These are phyloP conservation scores for Coniosporium tulheliwenetii DNA, from an alignment of 2,329 filamentous ascomycete species.

Conservation along the genomic window DNA sequence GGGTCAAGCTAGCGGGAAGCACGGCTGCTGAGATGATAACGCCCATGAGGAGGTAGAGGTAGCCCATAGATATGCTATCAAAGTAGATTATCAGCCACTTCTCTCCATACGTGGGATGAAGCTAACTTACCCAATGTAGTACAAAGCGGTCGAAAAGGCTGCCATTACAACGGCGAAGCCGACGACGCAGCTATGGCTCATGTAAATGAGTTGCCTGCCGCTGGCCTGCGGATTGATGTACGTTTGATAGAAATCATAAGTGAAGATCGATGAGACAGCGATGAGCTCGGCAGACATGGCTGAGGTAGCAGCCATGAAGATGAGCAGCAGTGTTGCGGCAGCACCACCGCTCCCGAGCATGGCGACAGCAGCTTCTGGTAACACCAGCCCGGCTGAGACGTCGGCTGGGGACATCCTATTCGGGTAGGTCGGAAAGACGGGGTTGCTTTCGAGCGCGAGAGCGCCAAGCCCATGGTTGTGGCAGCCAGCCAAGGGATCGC, in stretches of 20 bases:
- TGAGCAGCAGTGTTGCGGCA: slow-evolving; percentile 58
- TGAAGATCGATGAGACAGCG: slow-evolving; percentile 74
- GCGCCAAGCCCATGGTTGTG: slow-evolving; percentile 79
- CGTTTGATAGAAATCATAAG: slow-evolving; percentile 77
- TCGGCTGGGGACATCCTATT: slow-evolving; percentile 57
- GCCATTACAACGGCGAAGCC: slow-evolving; percentile 67
- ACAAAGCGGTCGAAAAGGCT: slow-evolving; percentile 57
- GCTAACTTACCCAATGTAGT: slow-evolving; percentile 32
- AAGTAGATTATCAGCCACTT: background rate
- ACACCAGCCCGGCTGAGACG: slow-evolving; percentile 66
- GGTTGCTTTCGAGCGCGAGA: slow-evolving; percentile 61
- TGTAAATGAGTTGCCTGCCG: slow-evolving; percentile 63
- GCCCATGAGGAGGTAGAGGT: slow-evolving; percentile 81
- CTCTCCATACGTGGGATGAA: background rate
- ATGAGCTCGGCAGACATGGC: slow-evolving; percentile 74
- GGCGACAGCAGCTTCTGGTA: slow-evolving; percentile 74
- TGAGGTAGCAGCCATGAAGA: slow-evolving; percentile 84
- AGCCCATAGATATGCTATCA: slow-evolving; percentile 66
- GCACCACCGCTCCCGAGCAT: slow-evolving; percentile 72
- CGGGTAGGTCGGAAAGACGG: slow-evolving; percentile 56
- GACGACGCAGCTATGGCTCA: slow-evolving; percentile 59
- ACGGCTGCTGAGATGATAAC: slow-evolving; percentile 79
- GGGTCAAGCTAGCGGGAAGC: slow-evolving; percentile 63
- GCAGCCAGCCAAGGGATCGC: slow-evolving; percentile 83
- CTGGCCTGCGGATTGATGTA: slow-evolving; percentile 68